Base-by-base conservation (phyloP, 129 eudicot species). In the Ambrosia trifida region DNA sequence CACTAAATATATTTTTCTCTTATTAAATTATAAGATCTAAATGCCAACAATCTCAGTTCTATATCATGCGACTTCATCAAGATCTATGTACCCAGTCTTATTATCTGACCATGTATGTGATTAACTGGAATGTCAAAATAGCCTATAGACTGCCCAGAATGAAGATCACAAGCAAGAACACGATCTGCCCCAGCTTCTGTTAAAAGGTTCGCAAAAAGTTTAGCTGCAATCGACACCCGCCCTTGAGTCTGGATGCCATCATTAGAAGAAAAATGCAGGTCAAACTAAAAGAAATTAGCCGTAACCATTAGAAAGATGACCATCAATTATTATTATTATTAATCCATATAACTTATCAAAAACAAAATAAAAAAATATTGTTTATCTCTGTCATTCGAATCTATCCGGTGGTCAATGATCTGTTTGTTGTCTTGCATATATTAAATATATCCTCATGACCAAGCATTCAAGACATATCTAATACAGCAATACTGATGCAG, bases 111-210 rank as follows among this genome's bases (percentile, higher is more conserved):
- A 70, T 87, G 91, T 68, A 94, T 87, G 80, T 94, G 98, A 84
- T 94, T 96, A 76, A 94, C 98, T 12, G 96, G 98, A 75, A 94
- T 94, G 78, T 94, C 98, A 84, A 94, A 94, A 70, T 89, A 94
- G 51, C 98, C 98, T 86, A 85, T 82, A 68, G 98, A 94, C 80
- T 94, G 98, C 58, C 96, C 96, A 76, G 98, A 94, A 81, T 94
- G 98, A 76, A 94, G 95, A 83, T 94, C 98, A 83, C 96, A 89
- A 76, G 96, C 95, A 68, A 94, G 85, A 76, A 94, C 95, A 52
- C 98, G 86, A 44, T 89, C 95, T 13, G 96, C 96, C 46, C 98
- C 96, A 20, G 98, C 98, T 87, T 89, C 96, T 57, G 98, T 94
- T 63, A 89, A 87, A 70, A 94, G 77, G 75, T 94, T 94, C 3